Conservation (phyloP, 1,139 yeast species). For the Yamadazyma atmosphaerica region DNA sequence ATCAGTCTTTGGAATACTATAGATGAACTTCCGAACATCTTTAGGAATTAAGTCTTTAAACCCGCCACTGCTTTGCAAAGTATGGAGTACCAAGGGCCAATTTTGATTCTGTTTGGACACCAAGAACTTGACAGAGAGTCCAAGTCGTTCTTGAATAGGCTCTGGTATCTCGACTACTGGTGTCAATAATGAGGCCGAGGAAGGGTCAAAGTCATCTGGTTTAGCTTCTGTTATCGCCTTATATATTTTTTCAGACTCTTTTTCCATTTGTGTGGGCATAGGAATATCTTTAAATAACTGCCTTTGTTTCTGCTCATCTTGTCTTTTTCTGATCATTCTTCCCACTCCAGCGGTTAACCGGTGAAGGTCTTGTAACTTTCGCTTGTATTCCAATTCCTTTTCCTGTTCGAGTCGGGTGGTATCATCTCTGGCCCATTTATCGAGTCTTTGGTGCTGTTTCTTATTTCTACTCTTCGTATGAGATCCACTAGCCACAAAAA, state of each 20-base stretch:
- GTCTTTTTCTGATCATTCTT: conserved; percentile 19
- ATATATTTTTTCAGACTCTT: conserved; percentile 19
- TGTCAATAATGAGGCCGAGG: conserved; percentile 14
- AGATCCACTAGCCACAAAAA: conserved; percentile 13
- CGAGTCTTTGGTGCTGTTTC: conserved; percentile 9
- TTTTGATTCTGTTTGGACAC: conserved; percentile 47
- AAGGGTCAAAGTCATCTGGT: conserved; percentile 10
- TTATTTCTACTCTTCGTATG: conserved; percentile 3
- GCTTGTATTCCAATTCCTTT: conserved; percentile 23
- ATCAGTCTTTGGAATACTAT: conserved; percentile 43
- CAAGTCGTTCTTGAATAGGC: conserved; percentile 42
- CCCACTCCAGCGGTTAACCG: conserved; percentile 25
- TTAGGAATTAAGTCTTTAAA: conserved; percentile 33
- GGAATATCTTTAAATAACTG: conserved; percentile 17
- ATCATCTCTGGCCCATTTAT: conserved; percentile 21
- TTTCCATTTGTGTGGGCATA: conserved; percentile 21
- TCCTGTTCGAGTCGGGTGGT: conserved; percentile 16
- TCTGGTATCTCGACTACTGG: conserved; percentile 39
- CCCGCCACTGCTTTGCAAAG: conserved; percentile 42
- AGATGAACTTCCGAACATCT: conserved; percentile 44
- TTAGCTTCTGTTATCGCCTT: conserved; percentile 10
- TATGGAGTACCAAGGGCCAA: conserved; percentile 56
- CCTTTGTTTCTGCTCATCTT: conserved; percentile 16
- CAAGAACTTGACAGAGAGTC: conserved; percentile 47
- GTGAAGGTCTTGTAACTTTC: conserved; percentile 21